These are phyloP conservation scores for Metschnikowia baotianmanensis DNA, from an alignment of 805 yeast genomes.

Conservation along the genomic window DNA sequence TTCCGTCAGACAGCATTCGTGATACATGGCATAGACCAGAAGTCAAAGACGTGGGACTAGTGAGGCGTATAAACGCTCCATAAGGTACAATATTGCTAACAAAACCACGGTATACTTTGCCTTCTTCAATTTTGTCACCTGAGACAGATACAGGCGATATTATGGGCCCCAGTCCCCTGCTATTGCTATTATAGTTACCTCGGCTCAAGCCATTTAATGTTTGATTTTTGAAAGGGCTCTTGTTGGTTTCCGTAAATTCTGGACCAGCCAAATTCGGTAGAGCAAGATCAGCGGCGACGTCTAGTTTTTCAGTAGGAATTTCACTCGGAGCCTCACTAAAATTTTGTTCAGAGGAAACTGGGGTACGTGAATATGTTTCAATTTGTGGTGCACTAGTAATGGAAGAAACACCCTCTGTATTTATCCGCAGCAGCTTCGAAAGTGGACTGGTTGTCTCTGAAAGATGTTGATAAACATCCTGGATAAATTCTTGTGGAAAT, in stretches of 20 bases:
- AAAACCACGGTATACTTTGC: slow-evolving; percentile 54
- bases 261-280: slow-evolving; percentile 2
- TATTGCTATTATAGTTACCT: not conserved
- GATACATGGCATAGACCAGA: slow-evolving; percentile 78
- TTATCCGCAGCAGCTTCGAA: no score
- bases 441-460: no score
- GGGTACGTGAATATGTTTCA: not conserved
- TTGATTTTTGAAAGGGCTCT: not conserved
- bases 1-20: slow-evolving; percentile 48
- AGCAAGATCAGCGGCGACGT: slow-evolving; percentile 1
- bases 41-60: slow-evolving; percentile 28
- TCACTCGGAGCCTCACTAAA: no score
- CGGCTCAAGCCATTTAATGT: not conserved
- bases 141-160: not conserved
- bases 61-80: slow-evolving; percentile 74
- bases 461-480: slow-evolving; percentile 19
- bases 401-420: no score
- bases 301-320: not conserved
- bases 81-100: slow-evolving; percentile 60
- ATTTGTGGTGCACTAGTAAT: not conserved
- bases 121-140: slow-evolving; percentile 2
- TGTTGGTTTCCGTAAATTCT: not conserved
- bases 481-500: slow-evolving; percentile 34
- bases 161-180: not conserved
- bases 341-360: no score